Base-by-base conservation (phyloP, 1,284 basidiomycete genomes). In the Sporisorium scitamineum region DNA sequence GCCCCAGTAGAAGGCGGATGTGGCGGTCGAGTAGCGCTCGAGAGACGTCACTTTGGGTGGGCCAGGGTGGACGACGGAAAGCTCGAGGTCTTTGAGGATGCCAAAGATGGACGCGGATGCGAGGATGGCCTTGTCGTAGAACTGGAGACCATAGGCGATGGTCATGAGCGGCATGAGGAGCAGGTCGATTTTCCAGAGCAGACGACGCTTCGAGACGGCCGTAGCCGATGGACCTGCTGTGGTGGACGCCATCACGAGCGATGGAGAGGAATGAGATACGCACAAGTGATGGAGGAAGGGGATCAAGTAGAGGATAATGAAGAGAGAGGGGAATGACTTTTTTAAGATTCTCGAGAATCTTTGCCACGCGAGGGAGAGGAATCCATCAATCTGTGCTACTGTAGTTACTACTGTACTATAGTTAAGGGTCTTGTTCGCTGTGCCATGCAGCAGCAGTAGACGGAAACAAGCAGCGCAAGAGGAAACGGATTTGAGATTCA, bases 51-150 rank as follows among this genome's bases (percentile, higher is more conserved):
- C n/a, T n/a, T 62, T 63, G 59, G 71, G 45, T 31, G 7, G 86
- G 85, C 71, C 86, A 85, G 37, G 85, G 11, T 61, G 57, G 60
- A 14, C 84, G 72, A 7, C 87, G n/a, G 65, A 51, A 7, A 83
- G 68, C 1, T 79, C 58, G 52, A 83, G 84, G 61, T 88, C 88
- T 41, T 82, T 81, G 61, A 88, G 80, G 64, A 89, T 87, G 7
- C 88, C 88, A 75, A 88, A 89, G 27, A 88, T 85, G 14, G 87
- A 85, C 0, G 88, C 88, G 3, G 85, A 87, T 0, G 87, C 86
- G 16, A 89, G 82, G 10, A 88, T 87, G 3, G 87, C 87, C 76
- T 88, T 87, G 80, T 88, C 88, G 72, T 87, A 88, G 74, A 85
- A 87, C 61, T 88, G 88, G 9, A 88, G 76, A 2, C 88, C 88